A percentile compares a stretch with the other conserved stretches of the same genome.
phyloP scores from a whole-genome alignment of 768 basidiomycete species.

The Leucosporidium yakuticum region DNA sequence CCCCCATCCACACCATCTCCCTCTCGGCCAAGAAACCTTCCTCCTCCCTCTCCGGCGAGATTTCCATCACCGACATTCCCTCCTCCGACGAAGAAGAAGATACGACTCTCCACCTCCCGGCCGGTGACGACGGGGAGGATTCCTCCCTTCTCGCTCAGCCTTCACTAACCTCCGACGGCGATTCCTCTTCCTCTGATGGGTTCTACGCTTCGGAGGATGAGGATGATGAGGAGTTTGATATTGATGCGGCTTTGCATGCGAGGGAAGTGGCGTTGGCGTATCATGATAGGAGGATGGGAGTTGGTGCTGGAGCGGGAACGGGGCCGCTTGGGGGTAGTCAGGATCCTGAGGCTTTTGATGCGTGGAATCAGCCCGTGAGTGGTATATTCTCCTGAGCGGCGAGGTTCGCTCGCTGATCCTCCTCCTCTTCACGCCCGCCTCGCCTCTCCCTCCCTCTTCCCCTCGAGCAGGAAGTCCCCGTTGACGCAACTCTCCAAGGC shows the following conservation, averaged over 20 bases:
- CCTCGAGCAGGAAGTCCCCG: conserved; percentile 21
- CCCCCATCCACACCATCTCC: conserved; percentile 29
- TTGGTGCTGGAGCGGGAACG: conserved; percentile 29
- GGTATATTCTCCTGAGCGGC: too few relatives aligned
- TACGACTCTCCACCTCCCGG: too few relatives aligned
- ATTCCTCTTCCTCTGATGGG: conserved; percentile 15
- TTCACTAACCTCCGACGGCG: conserved; percentile 6
- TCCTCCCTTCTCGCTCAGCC: conserved; percentile 7
- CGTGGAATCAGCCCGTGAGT: conserved; percentile 18
- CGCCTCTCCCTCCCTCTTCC: too few relatives aligned
- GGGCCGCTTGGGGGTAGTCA: conserved; percentile 25
- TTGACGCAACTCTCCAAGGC: conserved; percentile 16
- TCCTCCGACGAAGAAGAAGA: not conserved
- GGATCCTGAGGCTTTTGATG: not conserved
- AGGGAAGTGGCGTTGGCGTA: conserved; percentile 34
- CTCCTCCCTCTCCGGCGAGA: not conserved
- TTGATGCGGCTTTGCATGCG: conserved; percentile 28
- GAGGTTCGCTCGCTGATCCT: too few relatives aligned
- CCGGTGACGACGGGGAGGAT: conserved; percentile 10
- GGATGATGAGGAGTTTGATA: conserved; percentile 19
- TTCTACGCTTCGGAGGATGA: conserved; percentile 8
- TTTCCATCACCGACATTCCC: conserved; percentile 19
- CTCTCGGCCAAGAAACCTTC: conserved; percentile 4
- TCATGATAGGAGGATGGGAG: conserved; percentile 19
- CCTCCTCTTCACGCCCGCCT: not conserved